Conservation (phyloP, 306 rosid species). For the Cucurbita maxima region DNA sequence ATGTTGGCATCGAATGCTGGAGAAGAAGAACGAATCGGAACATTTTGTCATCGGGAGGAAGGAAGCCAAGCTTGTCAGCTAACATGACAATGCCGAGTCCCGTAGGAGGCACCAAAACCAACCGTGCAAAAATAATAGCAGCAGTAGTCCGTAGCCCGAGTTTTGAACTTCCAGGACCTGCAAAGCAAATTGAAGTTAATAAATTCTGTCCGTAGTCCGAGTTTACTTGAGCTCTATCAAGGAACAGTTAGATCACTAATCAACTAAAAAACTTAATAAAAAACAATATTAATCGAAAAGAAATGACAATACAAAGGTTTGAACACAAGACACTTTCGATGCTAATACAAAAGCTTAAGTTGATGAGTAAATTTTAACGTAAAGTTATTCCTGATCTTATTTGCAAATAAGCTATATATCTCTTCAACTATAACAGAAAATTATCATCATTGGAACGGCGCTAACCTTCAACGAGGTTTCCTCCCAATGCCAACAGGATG, state of each 20-base stretch:
- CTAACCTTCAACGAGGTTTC: conserved; percentile 89
- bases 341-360: background rate
- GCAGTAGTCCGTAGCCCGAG: conserved; percentile 79
- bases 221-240: no score
- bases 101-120: conserved; percentile 74
- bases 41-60: conserved; percentile 76
- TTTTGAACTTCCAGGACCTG: conserved; percentile 98
- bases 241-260: background rate
- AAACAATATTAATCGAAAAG: no score
- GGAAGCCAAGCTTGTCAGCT: conserved; percentile 96
- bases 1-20: conserved; percentile 97
- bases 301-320: background rate
- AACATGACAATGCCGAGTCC: conserved; percentile 79
- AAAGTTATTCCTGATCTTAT: background rate
- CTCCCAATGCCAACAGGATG: conserved; percentile 93
- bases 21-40: conserved; percentile 83
- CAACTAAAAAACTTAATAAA: background rate
- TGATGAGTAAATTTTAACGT: background rate
- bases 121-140: conserved; percentile 62
- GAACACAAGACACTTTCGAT: no score
- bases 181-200: conserved; percentile 11
- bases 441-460: conserved; percentile 2
- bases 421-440: background rate
- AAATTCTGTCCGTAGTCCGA: background rate
- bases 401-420: background rate